phyloP scores from a whole-genome alignment of 1,284 basidiomycete species.

The Cutaneotrichosporon cyanovorans region DNA sequence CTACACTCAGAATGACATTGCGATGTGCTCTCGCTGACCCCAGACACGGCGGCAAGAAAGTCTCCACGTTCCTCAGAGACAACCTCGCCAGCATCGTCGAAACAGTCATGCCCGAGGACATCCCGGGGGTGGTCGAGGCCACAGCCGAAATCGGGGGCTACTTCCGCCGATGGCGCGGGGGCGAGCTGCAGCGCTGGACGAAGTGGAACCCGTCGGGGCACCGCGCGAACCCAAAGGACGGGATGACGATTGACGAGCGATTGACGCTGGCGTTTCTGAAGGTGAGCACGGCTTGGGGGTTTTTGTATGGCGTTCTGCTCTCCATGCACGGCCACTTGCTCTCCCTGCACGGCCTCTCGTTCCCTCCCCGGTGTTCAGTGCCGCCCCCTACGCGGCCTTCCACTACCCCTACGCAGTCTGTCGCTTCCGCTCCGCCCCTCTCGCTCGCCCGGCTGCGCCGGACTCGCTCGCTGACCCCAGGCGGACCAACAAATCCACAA shows the following conservation, averaged over 20 bases:
- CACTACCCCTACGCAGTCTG: no score
- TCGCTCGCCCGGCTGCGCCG: no score
- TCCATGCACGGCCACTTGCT: no score
- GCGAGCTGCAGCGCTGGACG: conserved; percentile 51
- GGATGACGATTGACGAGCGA: conserved; percentile 71
- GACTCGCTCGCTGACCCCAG: conserved; percentile 31
- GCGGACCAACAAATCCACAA: conserved; percentile 56
- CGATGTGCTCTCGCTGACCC: conserved; percentile 4
- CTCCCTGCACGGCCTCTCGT: background rate
- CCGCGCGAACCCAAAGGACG: conserved; percentile 27
- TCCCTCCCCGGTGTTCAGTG: background rate
- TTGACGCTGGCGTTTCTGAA: conserved; percentile 77
- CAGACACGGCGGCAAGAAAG: conserved; percentile 71
- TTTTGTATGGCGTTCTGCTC: no score
- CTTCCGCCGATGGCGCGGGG: conserved; percentile 77
- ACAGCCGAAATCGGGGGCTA: conserved; percentile 67
- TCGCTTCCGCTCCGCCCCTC: no score
- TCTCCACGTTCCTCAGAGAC: conserved; percentile 66
- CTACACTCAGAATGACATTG: background rate
- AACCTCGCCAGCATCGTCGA: conserved; percentile 75
- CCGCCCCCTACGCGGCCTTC: background rate
- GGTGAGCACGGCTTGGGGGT: conserved; percentile 47
- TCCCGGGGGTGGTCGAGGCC: conserved; percentile 68
- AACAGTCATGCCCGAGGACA: conserved; percentile 57
- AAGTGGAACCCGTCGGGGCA: conserved; percentile 15